phyloP scores from a whole-genome alignment of 345 rosid species.

The Passiflora organensis region DNA sequence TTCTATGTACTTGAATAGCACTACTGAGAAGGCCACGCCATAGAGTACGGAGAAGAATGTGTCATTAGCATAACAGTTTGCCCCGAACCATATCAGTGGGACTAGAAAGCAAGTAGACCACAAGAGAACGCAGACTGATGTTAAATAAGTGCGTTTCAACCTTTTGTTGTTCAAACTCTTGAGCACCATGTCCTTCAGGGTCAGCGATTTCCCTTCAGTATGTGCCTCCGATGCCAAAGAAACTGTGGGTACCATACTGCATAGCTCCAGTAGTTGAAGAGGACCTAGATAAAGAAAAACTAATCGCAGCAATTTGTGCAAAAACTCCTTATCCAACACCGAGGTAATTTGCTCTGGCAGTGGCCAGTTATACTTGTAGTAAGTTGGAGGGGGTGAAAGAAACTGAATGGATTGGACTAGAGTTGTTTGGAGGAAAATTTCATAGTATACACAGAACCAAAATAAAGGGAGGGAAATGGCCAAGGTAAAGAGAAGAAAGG shows the following conservation, averaged over 20 bases:
- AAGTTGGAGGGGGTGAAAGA: neutral
- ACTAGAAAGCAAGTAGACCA: neutral
- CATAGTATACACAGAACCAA: constrained; percentile 23
- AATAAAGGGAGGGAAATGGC: constrained; percentile 19
- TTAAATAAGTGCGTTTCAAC: neutral
- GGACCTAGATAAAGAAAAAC: constrained; percentile 15
- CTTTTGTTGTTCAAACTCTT: neutral
- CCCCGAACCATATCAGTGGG: neutral
- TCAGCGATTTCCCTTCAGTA: neutral
- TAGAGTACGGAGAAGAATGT: neutral
- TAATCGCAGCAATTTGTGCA: neutral
- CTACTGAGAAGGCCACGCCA: neutral
- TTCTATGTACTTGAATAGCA: neutral
- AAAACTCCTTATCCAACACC: neutral
- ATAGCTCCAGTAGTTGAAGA: constrained; percentile 26
- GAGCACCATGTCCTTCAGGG: neutral
- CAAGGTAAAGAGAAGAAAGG: constrained; percentile 12
- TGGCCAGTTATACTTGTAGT: neutral
- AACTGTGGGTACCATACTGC: neutral
- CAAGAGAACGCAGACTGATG: neutral
- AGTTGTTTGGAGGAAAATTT: constrained; percentile 17
- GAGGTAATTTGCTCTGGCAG: neutral
- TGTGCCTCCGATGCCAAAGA: neutral
- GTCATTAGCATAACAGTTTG: neutral
- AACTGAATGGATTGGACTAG: constrained; percentile 1